Evolutionary conservation across 352 stramenopile species (phyloP).

Genomic region (Phytophthora pisi): DNA sequence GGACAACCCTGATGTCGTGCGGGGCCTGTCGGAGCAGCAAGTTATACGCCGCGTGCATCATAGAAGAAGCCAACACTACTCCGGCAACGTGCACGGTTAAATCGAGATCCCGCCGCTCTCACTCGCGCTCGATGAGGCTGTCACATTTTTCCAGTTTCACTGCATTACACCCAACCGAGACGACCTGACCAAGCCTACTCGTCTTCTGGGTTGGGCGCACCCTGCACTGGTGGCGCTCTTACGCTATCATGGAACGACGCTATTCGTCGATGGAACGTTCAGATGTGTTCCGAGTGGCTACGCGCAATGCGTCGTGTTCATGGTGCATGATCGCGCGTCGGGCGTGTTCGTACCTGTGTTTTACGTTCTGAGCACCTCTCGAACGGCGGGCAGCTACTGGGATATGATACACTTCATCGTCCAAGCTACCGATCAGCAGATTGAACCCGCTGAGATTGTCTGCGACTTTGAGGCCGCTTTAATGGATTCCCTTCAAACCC

Average conservation of each 20-base stretch:
- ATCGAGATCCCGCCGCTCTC: neutral
- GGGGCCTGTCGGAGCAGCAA: too few relatives aligned
- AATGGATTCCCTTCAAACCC: neutral
- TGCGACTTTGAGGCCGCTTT: neutral
- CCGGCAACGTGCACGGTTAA: neutral
- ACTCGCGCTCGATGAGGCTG: neutral
- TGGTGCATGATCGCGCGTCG: neutral
- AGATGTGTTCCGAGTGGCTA: neutral
- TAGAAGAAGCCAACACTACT: neutral
- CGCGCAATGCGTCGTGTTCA: neutral
- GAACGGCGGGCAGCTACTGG: neutral
- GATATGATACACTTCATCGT: neutral
- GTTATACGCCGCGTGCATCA: too few relatives aligned
- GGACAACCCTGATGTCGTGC: too few relatives aligned
- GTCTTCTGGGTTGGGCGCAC: neutral
- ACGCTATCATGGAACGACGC: neutral
- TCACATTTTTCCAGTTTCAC: neutral
- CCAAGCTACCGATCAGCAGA: neutral
- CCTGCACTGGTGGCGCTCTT: neutral
- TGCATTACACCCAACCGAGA: neutral
- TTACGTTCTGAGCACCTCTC: neutral
- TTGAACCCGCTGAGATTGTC: neutral
- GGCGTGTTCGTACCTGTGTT: neutral
- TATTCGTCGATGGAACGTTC: neutral
- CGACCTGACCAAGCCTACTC: neutral